These are phyloP conservation scores for Clitoria ternatea DNA, from an alignment of 306 rosid species.

Conservation along the genomic window DNA sequence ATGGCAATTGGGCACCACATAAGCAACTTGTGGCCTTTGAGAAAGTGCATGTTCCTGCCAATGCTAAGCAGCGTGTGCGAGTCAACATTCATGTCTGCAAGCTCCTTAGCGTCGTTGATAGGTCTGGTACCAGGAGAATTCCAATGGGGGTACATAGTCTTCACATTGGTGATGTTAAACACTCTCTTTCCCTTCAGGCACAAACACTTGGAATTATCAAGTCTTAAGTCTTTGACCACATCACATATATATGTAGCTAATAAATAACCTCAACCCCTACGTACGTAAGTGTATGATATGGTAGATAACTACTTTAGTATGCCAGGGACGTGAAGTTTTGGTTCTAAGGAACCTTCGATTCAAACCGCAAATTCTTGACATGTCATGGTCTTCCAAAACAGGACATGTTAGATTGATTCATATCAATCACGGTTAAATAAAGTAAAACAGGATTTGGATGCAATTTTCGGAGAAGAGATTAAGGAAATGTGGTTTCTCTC, in stretches of 20 bases:
- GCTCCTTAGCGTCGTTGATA: slow-evolving; percentile 72
- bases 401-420: background rate
- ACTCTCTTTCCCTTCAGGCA: slow-evolving; percentile 48
- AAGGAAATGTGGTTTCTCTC: background rate
- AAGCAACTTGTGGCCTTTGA: slow-evolving; percentile 69
- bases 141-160: slow-evolving; percentile 62
- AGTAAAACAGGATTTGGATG: background rate
- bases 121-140: slow-evolving; percentile 59
- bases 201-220: slow-evolving; percentile 46
- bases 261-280: background rate
- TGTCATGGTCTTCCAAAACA: background rate
- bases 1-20: slow-evolving; percentile 57
- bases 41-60: slow-evolving; percentile 53
- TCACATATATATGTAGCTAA: too few relatives aligned
- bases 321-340: background rate
- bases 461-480: slow-evolving; percentile 12
- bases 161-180: slow-evolving; percentile 51
- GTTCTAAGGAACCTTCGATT: background rate
- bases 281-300: background rate
- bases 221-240: too few relatives aligned
- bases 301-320: background rate
- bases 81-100: slow-evolving; percentile 72
- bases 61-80: slow-evolving; percentile 36
- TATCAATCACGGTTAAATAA: slow-evolving; percentile 5
- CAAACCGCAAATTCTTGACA: background rate